Conservation (phyloP, 2,329 filamentous ascomycete species). For the Colletotrichum lindemuthianum region DNA sequence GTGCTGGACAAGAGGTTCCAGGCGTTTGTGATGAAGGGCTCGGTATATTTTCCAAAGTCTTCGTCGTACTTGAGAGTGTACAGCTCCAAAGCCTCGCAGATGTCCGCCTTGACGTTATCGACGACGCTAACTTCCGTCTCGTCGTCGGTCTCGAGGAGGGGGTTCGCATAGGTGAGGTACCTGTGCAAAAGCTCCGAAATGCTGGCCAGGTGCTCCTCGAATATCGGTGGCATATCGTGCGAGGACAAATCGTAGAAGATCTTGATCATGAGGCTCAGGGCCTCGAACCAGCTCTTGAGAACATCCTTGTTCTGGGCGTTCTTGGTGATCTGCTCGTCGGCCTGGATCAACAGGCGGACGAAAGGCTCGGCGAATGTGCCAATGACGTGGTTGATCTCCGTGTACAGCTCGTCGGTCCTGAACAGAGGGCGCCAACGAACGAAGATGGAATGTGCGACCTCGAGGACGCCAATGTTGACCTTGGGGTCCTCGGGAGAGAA, state of each 20-base stretch:
- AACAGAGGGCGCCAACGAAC: slow-evolving; percentile 95
- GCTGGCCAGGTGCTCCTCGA: slow-evolving; percentile 85
- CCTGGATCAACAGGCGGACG: slow-evolving; percentile 79
- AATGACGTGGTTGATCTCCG: slow-evolving; percentile 96
- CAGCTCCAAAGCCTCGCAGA: slow-evolving; percentile 89
- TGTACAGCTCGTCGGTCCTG: slow-evolving; percentile 90
- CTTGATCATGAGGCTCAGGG: slow-evolving; percentile 88
- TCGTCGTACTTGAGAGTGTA: slow-evolving; percentile 97
- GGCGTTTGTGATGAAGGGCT: slow-evolving; percentile 86
- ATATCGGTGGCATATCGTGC: slow-evolving; percentile 93
- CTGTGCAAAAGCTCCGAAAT: slow-evolving; percentile 88
- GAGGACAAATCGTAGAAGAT: slow-evolving; percentile 97
- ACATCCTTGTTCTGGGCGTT: slow-evolving; percentile 79
- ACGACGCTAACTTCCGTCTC: slow-evolving; percentile 87
- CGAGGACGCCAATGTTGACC: slow-evolving; percentile 92
- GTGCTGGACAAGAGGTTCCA: slow-evolving; percentile 92
- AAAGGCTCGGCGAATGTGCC: slow-evolving; percentile 86
- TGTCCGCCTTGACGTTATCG: slow-evolving; percentile 90
- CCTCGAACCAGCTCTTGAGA: slow-evolving; percentile 82
- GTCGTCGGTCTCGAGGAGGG: slow-evolving; percentile 83
- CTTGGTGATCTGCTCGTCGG: slow-evolving; percentile 76
- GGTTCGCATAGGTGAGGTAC: slow-evolving; percentile 90
- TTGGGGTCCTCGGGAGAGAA: slow-evolving; percentile 84
- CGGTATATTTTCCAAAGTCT: slow-evolving; percentile 83
- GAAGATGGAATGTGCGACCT: slow-evolving; percentile 98